Conservation (phyloP, 1,284 basidiomycete species). For the Tremellales sp. region DNA sequence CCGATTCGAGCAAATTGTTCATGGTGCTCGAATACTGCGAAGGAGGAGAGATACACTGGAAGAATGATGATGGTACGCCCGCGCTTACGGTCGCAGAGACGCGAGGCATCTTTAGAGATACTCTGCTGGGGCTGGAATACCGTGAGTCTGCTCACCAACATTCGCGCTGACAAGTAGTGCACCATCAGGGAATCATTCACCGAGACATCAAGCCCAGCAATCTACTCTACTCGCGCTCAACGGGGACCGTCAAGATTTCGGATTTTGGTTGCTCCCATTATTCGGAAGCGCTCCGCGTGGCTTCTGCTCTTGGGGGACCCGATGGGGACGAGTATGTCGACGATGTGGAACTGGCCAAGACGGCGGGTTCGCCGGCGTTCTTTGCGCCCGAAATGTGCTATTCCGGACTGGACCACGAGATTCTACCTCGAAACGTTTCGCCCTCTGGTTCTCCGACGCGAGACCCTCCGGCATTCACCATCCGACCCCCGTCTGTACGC, state of each 20-base stretch:
- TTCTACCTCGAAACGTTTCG: conserved; percentile 13
- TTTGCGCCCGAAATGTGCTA: conserved; percentile 92
- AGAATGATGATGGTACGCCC: conserved; percentile 59
- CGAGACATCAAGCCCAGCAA: conserved; percentile 99
- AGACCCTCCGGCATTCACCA: conserved; percentile 31
- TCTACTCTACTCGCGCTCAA: conserved; percentile 80
- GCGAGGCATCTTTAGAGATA: conserved; percentile 82
- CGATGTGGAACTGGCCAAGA: conserved; percentile 82
- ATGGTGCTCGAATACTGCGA: conserved; percentile 96
- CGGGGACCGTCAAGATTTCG: conserved; percentile 90
- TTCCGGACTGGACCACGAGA: conserved; percentile 34
- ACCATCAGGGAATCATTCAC: conserved; percentile 97
- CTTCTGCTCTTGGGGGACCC: conserved; percentile 54
- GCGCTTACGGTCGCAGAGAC: conserved; percentile 77
- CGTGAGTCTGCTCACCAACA: conserved; percentile 54
- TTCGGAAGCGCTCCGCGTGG: conserved; percentile 70
- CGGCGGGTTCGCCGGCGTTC: conserved; percentile 97
- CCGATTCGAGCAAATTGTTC: conserved; percentile 82
- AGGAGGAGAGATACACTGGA: conserved; percentile 92
- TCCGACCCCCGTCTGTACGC: conserved; percentile 34
- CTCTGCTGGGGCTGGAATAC: conserved; percentile 89
- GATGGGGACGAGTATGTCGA: conserved; percentile 62
- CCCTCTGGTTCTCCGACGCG: conserved; percentile 5
- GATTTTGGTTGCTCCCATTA: conserved; percentile 98
- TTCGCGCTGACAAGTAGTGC: conserved; percentile 57